These are phyloP conservation scores for Marvania coccoides DNA, from an alignment of 139 green algal species.

Conservation along the genomic window DNA sequence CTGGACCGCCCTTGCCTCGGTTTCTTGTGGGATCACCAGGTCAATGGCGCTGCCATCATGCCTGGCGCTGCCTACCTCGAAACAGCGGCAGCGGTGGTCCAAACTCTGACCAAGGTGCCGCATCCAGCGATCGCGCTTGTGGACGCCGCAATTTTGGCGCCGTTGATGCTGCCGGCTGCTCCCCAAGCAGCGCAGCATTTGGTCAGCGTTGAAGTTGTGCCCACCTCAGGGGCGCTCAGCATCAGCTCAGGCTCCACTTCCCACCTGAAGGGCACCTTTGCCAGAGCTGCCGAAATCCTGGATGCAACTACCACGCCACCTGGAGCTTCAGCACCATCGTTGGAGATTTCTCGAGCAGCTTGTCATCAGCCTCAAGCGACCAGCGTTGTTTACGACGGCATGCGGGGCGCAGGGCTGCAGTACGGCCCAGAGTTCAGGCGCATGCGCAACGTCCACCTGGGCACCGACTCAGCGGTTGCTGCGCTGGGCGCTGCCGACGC, in stretches of 20 bases:
- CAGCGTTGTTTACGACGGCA: constrained; percentile 28
- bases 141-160: constrained; percentile 30
- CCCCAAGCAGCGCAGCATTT: neutral
- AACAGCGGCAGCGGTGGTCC: constrained; percentile 31
- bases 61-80: constrained; percentile 66
- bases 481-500: neutral
- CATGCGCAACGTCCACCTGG: constrained; percentile 16
- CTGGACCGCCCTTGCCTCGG: constrained; percentile 25
- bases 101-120: constrained; percentile 1
- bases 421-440: constrained; percentile 56
- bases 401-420: constrained; percentile 48
- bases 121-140: constrained; percentile 6
- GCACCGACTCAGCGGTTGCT: neutral
- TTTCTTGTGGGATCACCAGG: constrained; percentile 64
- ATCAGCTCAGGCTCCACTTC: constrained; percentile 19
- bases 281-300: neutral
- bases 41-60: constrained; percentile 35
- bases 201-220: neutral
- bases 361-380: constrained; percentile 20
- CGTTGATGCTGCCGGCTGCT: constrained; percentile 34
- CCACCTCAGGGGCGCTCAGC: constrained; percentile 7
- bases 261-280: neutral
- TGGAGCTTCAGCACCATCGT: neutral
- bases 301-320: constrained; percentile 1
- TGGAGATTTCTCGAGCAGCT: constrained; percentile 34